These are phyloP conservation scores for Paecilomyces variotii DNA, from an alignment of 2,329 filamentous ascomycete genomes.

Conservation along the genomic window DNA sequence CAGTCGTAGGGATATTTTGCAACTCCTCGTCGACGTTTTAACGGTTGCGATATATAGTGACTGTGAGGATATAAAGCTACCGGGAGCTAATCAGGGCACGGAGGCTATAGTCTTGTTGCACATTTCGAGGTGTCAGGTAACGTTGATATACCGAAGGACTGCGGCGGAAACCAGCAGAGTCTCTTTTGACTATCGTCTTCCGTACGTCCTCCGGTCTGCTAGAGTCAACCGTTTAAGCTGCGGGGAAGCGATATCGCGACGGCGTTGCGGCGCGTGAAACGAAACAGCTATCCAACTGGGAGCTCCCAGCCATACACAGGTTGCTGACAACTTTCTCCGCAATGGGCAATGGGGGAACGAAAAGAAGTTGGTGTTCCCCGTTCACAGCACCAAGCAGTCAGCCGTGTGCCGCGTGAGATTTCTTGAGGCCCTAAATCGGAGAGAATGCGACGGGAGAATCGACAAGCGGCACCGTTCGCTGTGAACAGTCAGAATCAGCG, in stretches of 20 bases:
- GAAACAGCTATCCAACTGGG: neutral
- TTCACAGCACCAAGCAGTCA: neutral
- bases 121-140: slow-evolving; percentile 15
- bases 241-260: neutral
- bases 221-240: neutral
- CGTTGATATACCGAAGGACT: neutral
- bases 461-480: neutral
- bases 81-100: slow-evolving; percentile 24
- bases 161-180: neutral
- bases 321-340: neutral
- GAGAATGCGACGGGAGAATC: neutral
- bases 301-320: neutral
- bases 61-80: slow-evolving; percentile 15
- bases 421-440: neutral
- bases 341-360: neutral
- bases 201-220: neutral
- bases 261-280: neutral
- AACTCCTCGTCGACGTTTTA: neutral
- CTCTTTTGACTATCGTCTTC: neutral
- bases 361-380: neutral
- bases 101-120: slow-evolving; percentile 17
- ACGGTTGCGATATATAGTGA: slow-evolving; percentile 10
- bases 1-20: slow-evolving; percentile 13
- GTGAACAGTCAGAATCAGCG: neutral
- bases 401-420: neutral